Conservation (phyloP, 164 flowering plant genomes). For the Euptelea pleiosperma region DNA sequence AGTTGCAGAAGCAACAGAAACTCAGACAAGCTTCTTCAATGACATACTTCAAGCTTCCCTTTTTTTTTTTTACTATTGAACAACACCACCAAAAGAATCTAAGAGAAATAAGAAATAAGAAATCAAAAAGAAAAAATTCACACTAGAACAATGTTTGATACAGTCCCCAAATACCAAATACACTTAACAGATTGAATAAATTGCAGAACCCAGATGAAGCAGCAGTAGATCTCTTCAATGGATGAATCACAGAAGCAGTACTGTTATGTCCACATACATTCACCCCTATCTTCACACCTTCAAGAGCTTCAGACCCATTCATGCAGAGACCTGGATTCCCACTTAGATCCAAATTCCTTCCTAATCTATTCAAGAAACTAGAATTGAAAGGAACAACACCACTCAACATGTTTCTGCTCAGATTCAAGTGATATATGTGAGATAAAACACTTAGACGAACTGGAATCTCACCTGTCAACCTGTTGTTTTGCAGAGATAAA, state of each 20-base stretch:
- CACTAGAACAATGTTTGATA: constrained; percentile 8
- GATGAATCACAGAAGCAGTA: constrained; percentile 30
- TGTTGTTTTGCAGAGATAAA: constrained; percentile 65
- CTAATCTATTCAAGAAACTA: constrained; percentile 58
- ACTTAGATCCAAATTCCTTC: constrained; percentile 70
- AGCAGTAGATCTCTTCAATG: constrained; percentile 50
- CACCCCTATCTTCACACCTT: constrained; percentile 40
- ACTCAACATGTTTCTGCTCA: constrained; percentile 62
- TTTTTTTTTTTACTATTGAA: neutral
- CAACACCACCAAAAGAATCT: neutral
- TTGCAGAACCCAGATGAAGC: constrained; percentile 19
- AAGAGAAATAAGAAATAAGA: neutral
- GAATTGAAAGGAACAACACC: constrained; percentile 73
- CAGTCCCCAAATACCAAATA: constrained; percentile 14
- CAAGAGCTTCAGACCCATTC: constrained; percentile 40
- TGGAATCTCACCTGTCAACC: constrained; percentile 65
- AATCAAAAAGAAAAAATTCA: neutral
- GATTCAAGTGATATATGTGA: constrained; percentile 74
- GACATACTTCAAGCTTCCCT: neutral
- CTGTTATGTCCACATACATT: constrained; percentile 42
- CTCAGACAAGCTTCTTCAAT: constrained; percentile 2
- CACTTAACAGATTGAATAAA: constrained; percentile 11
- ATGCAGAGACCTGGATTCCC: constrained; percentile 69
- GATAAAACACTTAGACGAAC: constrained; percentile 41
- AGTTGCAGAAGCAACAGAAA: neutral